Evolutionary conservation across 805 yeast species (phyloP), one percentile per base, ranked within the genome.

Genomic region (Myxozyma neotropica): DNA sequence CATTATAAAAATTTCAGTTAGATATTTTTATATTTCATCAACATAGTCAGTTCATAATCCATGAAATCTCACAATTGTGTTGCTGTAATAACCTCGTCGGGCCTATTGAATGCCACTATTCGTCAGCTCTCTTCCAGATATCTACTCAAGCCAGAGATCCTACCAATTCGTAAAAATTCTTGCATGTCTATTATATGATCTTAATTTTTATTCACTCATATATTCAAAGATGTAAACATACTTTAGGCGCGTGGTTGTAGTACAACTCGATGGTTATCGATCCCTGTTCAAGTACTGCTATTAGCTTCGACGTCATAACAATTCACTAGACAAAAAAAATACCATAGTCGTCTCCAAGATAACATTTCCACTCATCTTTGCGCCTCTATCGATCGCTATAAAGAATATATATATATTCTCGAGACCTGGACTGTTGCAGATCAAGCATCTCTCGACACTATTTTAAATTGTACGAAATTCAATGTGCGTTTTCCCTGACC

Each of bases 71-170:
- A 63, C 66, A 39, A 55, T 57, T 17, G 68, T 59, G 13, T 73
- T 73, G 46, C 73, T 58, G 40, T 71, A 72, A 47, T 71, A 72
- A 7, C 74, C 74, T 47, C 66, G 49, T 33, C 72, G 57, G 1
- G 74, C 72, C 53, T 61, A 24, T 42, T n/a, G 54, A 17, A 24
- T 8, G n/a, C 26, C 7, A 24, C 29, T 12, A 24, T 49, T 26
- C 5, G 15, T 49, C 12, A 8, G 5, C 24, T 19, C 24, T 51
- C 13, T 17, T 15, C 24, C 36, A 10, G 13, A 15, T 12, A 4
- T 1, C 13, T 6, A 4, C 12, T 17, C 29, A 17, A 17, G 13
- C n/a, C 19, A 19, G 7, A 3, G 3, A 19, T 3, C 63, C 10
- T 44, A 61, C 65, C 49, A 64, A 36, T 33, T 64, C 63, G 31